phyloP scores from a whole-genome alignment of 805 yeast species.

The Candida fluviatilis region DNA sequence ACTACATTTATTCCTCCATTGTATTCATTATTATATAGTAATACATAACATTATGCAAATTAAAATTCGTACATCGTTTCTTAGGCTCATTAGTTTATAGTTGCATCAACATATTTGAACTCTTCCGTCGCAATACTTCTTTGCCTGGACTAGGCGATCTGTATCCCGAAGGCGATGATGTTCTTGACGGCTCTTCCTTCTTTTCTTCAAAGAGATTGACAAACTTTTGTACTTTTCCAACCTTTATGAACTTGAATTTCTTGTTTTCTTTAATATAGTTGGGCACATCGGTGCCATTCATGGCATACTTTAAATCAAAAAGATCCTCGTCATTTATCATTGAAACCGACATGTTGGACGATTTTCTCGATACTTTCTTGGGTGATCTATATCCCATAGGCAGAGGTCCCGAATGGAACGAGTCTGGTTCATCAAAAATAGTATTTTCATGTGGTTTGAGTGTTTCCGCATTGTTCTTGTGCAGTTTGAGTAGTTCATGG shows the following conservation, averaged over 20 bases:
- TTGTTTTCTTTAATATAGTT: constrained; percentile 36
- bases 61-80: constrained; percentile 1
- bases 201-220: constrained; percentile 40
- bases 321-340: constrained; percentile 24
- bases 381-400: constrained; percentile 11
- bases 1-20: too few species aligned
- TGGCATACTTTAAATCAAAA: constrained; percentile 28
- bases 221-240: constrained; percentile 44
- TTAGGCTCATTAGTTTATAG: background rate
- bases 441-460: too few species aligned
- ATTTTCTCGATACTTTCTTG: constrained; percentile 11
- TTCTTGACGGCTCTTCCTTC: constrained; percentile 4
- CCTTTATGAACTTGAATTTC: constrained; percentile 41
- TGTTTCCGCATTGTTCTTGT: too few species aligned
- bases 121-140: background rate
- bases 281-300: constrained; percentile 25
- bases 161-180: constrained; percentile 1
- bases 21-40: constrained; percentile 1
- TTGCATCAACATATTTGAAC: background rate
- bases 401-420: background rate
- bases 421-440: too few species aligned
- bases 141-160: constrained; percentile 6
- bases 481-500: too few species aligned
- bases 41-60: background rate
- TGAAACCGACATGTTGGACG: constrained; percentile 19